Evolutionary conservation across 495 filamentous ascomycete species (phyloP), one percentile per base, ranked within the genome.

Genomic region (Penicillium subrubescens): DNA sequence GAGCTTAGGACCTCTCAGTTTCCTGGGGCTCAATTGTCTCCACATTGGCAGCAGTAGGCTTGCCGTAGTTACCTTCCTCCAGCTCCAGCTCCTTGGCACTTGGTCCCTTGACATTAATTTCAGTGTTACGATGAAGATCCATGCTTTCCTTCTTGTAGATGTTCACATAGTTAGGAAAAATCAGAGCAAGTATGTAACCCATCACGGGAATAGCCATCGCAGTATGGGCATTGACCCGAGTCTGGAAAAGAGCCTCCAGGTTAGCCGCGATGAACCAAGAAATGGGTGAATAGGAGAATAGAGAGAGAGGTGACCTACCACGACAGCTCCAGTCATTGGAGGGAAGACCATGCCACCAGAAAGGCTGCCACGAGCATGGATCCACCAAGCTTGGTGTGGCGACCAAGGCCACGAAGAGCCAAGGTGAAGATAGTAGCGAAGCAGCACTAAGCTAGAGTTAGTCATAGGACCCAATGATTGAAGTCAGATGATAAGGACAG

Each of bases 391-490:
- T 93, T 93, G 1, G 89, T 92, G 61, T 88, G 88, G 21, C 84
- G 80, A 8, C 89, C 89, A 0, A 92, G 82, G 8, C 90, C 89
- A 51, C 90, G 84, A 33, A 94, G 80, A 3, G 86, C 84, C 2
- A 92, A 80, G 3, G 86, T 82, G 75, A 90, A 90, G 58, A 91
- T 87, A 8, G 90, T 85, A 0, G 90, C 89, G 81, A 89, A 93
- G 73, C 89, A 84, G 55, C 83, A 86, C 70, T 69, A 23, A 19
- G 29, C 8, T 25, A 3, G 10, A 31, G 48, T 46, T 21, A 37
- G 31, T 27, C 14, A 23, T 51, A 14, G 7, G 52, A 35, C 5
- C 12, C 7, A 34, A 8, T 8, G 7, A 14, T 55, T 12, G 12
- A 0, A 1, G 4, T 19, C 5, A 5, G 2, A 8, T 10, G 19